phyloP scores from a whole-genome alignment of 306 rosid species.

The Argentina anserina region DNA sequence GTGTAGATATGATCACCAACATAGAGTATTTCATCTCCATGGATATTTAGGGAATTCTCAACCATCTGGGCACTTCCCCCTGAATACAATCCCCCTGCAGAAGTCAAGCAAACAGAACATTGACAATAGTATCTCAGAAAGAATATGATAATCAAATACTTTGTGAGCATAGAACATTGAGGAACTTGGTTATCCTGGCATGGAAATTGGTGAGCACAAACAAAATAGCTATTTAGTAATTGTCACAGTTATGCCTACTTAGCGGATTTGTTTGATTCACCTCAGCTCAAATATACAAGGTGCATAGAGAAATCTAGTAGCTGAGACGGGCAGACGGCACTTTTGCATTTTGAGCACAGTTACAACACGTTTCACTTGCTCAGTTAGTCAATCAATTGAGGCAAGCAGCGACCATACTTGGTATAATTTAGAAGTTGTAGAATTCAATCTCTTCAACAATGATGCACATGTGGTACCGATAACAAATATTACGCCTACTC shows the following conservation, averaged over 20 bases:
- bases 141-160: neutral
- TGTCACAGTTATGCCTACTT: neutral
- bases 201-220: neutral
- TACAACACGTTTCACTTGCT: neutral
- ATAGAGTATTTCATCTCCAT: conserved; percentile 93
- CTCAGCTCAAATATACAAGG: neutral
- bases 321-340: neutral
- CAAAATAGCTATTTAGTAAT: neutral
- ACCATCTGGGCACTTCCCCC: conserved; percentile 98
- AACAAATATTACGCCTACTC: neutral
- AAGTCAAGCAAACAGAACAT: conserved; percentile 15
- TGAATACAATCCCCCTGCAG: conserved; percentile 89
- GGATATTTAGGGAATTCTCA: conserved; percentile 76
- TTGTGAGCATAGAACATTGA: neutral
- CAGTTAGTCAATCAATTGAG: neutral
- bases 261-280: neutral
- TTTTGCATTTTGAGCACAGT: neutral
- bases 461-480: neutral
- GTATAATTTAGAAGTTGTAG: neutral
- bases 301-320: neutral
- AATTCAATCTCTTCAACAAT: neutral
- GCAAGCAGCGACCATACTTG: neutral
- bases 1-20: conserved; percentile 99
- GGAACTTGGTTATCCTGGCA: neutral
- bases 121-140: conserved; percentile 1